Evolutionary conservation across 73 alveolate species (phyloP).

Genomic region (Stentor coeruleus): DNA sequence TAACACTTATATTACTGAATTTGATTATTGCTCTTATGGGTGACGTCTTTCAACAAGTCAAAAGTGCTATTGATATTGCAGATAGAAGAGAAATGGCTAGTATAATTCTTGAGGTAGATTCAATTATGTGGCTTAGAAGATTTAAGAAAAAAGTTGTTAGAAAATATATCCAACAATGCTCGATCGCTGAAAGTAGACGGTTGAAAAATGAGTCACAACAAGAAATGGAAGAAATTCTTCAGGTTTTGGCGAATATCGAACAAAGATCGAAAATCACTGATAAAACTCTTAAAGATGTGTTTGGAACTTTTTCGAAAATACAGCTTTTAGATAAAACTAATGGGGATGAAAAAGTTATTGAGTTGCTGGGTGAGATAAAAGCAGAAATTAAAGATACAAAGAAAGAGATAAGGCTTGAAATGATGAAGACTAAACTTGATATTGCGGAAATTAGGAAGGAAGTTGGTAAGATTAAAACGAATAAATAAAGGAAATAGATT

Average conservation of each 20-base stretch:
- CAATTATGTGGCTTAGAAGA: not conserved
- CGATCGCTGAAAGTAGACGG: not conserved
- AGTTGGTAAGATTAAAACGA: not conserved
- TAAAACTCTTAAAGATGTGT: not conserved
- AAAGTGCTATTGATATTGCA: not conserved
- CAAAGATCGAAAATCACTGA: not conserved
- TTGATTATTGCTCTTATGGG: constrained; percentile 6
- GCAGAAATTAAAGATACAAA: not conserved
- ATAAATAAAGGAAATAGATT: no score
- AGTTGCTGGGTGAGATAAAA: not conserved
- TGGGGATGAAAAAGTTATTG: not conserved
- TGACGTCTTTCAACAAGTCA: not conserved
- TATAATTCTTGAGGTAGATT: not conserved
- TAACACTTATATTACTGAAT: not conserved
- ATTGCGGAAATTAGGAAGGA: not conserved
- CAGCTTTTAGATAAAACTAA: not conserved
- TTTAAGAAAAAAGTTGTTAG: not conserved
- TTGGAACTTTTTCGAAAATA: not conserved
- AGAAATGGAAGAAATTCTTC: not conserved
- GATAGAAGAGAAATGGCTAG: constrained; percentile 15
- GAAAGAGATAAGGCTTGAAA: not conserved
- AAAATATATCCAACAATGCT: constrained; percentile 3
- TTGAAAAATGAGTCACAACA: not conserved
- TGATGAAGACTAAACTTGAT: not conserved
- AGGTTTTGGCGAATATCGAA: not conserved